A percentile compares a stretch with the other conserved stretches of the same genome.
phyloP scores from a whole-genome alignment of 1,139 yeast species.

The Hemisphaericaspora subhashii region DNA sequence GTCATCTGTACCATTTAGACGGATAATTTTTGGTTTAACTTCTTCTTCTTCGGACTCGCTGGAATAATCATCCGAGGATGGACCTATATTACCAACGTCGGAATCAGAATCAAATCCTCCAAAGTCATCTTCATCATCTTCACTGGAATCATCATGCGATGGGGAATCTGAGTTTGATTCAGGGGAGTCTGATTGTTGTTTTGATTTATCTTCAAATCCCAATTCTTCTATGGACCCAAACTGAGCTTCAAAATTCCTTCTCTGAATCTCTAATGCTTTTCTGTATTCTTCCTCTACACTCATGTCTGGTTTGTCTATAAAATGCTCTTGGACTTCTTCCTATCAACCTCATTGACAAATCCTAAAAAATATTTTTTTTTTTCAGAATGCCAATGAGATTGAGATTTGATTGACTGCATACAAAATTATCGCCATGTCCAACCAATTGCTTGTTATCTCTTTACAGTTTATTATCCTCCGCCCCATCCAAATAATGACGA shows the following conservation, averaged over 20 bases:
- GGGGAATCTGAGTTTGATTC: slow-evolving; percentile 9
- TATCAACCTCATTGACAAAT: too few species aligned
- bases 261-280: slow-evolving; percentile 53
- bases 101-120: slow-evolving; percentile 19
- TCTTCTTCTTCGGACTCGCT: slow-evolving; percentile 16
- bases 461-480: not conserved
- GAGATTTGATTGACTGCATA: not conserved
- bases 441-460: too few species aligned
- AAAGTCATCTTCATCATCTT: slow-evolving; percentile 19
- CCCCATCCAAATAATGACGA: slow-evolving; percentile 56
- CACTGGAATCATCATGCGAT: slow-evolving; percentile 2
- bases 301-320: too few species aligned
- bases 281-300: slow-evolving; percentile 43
- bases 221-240: slow-evolving; percentile 61
- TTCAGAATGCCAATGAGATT: too few species aligned
- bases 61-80: slow-evolving; percentile 15
- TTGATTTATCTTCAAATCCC: slow-evolving; percentile 61
- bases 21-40: slow-evolving; percentile 35
- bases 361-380: slow-evolving; percentile 1
- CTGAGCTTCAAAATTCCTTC: slow-evolving; percentile 66
- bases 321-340: too few species aligned
- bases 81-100: slow-evolving; percentile 7
- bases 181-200: slow-evolving; percentile 16
- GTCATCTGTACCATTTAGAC: slow-evolving; percentile 25
- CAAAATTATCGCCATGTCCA: too few species aligned